Base-by-base conservation (phyloP, 495 filamentous ascomycete species). In the Aspergillus biplanus region DNA sequence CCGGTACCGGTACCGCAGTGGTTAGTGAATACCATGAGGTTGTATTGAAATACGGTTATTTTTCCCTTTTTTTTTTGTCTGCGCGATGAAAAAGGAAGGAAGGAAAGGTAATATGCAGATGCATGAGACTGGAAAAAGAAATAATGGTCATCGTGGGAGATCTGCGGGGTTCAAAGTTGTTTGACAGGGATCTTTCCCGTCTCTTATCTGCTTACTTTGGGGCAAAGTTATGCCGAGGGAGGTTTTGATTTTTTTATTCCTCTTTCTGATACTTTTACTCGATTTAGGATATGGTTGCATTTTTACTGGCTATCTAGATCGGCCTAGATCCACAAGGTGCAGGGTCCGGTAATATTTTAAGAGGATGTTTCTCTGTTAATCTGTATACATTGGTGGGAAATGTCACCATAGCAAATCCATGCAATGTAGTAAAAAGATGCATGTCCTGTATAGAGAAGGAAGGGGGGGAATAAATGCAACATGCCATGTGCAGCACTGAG, bases 381-480 rank as follows among this genome's bases (percentile, higher is more conserved):
- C 47, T 50, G 47, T 50, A 50, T 31, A 50, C 16, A 50, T 50
- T 31, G 47, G 11, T 6, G n/a, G 47, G 16, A 50, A 50, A 50
- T 50, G 47, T 9, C 47, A 50, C 47, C 4, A 50, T n/a, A 18
- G 21, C 9, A 50, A 31, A 18, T 50, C 47, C 47, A 50, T 50
- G 47, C 47, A 18, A 44, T 27, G 21, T 27, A 27, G 21, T 12
- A 44, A 44, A 50, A 50, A 50, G 11, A 31, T 18, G 47, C 47
- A 50, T 50, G 47, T 50, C 47, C 47, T 50, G 47, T 50, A 50
- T 50, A 50, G 16, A 50, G 47, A 50, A 50, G 27, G 47, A 11
- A 11, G 27, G 27, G 21, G 39, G 8, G 8, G 11, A 12, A 44
- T 44, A 50, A 31, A 50, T 50, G 47, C 47, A 50, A 31, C 47